Evolutionary conservation across 768 basidiomycete species (phyloP).

Genomic region (Trametes maxima): DNA sequence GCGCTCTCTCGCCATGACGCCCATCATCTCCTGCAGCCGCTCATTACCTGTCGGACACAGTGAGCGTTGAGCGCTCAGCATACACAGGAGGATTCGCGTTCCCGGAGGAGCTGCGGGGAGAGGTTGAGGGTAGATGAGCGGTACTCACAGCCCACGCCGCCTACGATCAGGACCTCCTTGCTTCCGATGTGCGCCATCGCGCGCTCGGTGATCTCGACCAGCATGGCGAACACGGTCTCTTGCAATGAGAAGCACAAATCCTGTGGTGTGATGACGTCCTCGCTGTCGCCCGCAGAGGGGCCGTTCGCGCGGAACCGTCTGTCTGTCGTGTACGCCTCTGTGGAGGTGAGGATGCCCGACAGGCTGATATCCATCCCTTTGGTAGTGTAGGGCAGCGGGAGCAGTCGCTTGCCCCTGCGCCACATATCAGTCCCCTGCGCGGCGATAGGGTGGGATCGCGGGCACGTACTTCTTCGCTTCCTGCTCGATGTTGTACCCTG

Average conservation of each 20-base stretch:
- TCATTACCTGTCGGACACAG: constrained; percentile 67
- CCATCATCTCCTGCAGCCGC: constrained; percentile 98
- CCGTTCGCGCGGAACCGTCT: constrained; percentile 70
- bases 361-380: constrained; percentile 99
- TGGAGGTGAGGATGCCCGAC: constrained; percentile 89
- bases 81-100: background rate
- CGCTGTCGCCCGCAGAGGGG: constrained; percentile 42
- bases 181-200: constrained; percentile 99
- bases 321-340: constrained; percentile 86
- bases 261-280: constrained; percentile 87
- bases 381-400: constrained; percentile 90
- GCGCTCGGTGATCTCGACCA: constrained; percentile 98
- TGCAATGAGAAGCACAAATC: constrained; percentile 97
- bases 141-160: constrained; percentile 96
- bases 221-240: constrained; percentile 96
- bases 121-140: background rate
- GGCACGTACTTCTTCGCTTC: constrained; percentile 80
- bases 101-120: background rate
- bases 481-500: constrained; percentile 97
- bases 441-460: constrained; percentile 4
- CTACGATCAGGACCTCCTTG: constrained; percentile 94
- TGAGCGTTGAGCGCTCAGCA: background rate
- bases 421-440: background rate
- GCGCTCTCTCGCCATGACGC: constrained; percentile 91
- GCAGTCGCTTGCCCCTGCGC: constrained; percentile 76